Base-by-base conservation (phyloP, 1,284 basidiomycete species). In the Trichosporon inkin region DNA sequence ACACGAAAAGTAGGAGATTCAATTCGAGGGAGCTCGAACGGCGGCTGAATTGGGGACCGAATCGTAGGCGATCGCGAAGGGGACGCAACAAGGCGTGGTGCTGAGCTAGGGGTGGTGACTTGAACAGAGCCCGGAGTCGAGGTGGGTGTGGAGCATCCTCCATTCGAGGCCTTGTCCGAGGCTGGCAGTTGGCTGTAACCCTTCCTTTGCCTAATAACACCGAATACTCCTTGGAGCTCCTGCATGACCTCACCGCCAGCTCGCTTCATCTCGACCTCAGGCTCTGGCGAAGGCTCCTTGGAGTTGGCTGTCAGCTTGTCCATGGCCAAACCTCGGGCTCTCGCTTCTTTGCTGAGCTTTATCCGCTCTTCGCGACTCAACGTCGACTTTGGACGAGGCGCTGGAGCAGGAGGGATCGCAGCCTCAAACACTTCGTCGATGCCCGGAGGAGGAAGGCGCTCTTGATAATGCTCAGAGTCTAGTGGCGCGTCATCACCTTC, bases 141-240 rank as follows among this genome's bases (percentile, higher is more conserved):
- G 3, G 24, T 14, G 5, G 44, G 44, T 5, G 44, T 49, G 3
- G 44, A 49, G 44, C 8, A 32, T 5, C 28, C 36, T 13, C 13
- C 13, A 13, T 10, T 38, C 14, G 44, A 16, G 14, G 14, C 2
- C 22, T 49, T 4, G 8, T 32, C 24, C 11, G 22, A 16, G 4
- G 14, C 44, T 1, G 44, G 44, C 16, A 2, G 24, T 16, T 24
- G 24, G 16, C 24, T 32, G 44, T 49, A 49, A 16, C 63, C 67
- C 57, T 72, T 76, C 32, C 67, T 61, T 28, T 56, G 52, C 62
- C 73, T 60, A 28, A 77, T 75, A 19, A 68, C 59, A 17, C 68
- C 74, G 40, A 77, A 74, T 55, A 77, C 67, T 14, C 71, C 67
- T 56, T 67, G 63, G 24, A 77, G 62, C 67, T 77, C 75, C 40